Base-by-base conservation (phyloP, 75 land plant genomes). In the Picea glauca region DNA sequence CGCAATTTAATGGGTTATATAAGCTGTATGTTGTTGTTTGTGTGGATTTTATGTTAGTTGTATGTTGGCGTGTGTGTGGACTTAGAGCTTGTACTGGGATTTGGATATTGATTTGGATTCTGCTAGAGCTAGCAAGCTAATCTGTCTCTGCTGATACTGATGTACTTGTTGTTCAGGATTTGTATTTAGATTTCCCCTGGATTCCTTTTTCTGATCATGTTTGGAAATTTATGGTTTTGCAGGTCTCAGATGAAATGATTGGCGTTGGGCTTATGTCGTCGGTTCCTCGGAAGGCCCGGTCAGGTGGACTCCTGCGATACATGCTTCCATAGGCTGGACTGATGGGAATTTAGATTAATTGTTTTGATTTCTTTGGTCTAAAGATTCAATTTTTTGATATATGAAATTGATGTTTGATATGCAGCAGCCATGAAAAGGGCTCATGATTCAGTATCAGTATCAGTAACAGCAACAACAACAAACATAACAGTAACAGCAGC, bases 231-330 rank as follows among this genome's bases (percentile, higher is more conserved):
- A 40, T 43, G 57, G 58, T 76, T 35, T 83, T 84, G 91, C 87
- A 85, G 78, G 80, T 80, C 23, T 77, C 81, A 7, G 93, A 91
- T 26, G 93, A 91, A 66, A 85, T 82, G 87, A 89, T 91, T 60
- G 91, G 91, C 2, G 85, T 85, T 30, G 76, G 76, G 7, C 58
- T 31, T 31, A 11, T 14, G 14, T 20, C 13, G 15, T 58, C 88
- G 12, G 87, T 91, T n/a, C 93, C 93, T 21, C 81, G 93, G 76
- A 91, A 89, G 79, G 93, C 93, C 54, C 93, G 93, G n/a, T 87
- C 93, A 79, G 87, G 93, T 91, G 73, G 20, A 40, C 38, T 30
- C 32, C 74, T 72, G 38, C 1, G 7, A 31, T 35, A 31, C 26
- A 31, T 58, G 9, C 20, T 14, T 23, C 40, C 40, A 23, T 57